phyloP scores from a whole-genome alignment of 768 basidiomycete species.

The Boletus vermiculosoides region DNA sequence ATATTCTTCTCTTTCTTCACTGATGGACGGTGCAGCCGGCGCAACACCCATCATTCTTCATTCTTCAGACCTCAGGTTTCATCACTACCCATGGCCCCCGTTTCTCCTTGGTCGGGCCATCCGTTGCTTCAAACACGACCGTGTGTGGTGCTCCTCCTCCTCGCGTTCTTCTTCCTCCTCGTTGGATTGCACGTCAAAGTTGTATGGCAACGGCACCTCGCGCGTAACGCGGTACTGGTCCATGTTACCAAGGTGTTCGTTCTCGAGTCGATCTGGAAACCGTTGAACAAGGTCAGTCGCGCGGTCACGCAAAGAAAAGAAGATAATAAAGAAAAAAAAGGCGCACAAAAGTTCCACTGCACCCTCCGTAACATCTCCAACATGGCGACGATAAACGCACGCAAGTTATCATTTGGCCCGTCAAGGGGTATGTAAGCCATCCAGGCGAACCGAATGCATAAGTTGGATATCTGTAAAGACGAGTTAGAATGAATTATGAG shows the following conservation, averaged over 20 bases:
- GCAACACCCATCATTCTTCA: neutral
- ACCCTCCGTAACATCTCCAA: constrained; percentile 77
- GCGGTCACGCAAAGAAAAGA: neutral
- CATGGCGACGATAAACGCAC: constrained; percentile 65
- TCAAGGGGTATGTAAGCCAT: constrained; percentile 66
- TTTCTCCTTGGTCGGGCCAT: neutral
- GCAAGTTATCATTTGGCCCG: constrained; percentile 50
- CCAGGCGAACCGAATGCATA: constrained; percentile 80
- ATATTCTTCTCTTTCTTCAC: neutral
- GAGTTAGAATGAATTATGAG: neutral
- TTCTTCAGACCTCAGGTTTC: neutral
- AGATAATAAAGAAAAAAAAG: neutral
- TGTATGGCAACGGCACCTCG: constrained; percentile 83
- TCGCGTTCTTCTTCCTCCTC: constrained; percentile 48
- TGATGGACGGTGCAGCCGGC: neutral
- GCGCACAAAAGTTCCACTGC: constrained; percentile 91
- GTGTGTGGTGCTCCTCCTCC: constrained; percentile 8
- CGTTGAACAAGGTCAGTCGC: neutral
- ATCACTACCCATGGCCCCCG: constrained; percentile 1
- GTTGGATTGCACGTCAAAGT: constrained; percentile 47
- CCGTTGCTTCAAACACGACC: neutral
- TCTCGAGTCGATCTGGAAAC: constrained; percentile 70
- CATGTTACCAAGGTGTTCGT: constrained; percentile 93
- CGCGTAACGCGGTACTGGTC: constrained; percentile 90
- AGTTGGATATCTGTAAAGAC: constrained; percentile 60